A percentile compares a stretch with the other conserved stretches of the same genome.
These are phyloP conservation scores for Kwoniella dejecticola DNA, from an alignment of 768 basidiomycete species.

Conservation along the genomic window DNA sequence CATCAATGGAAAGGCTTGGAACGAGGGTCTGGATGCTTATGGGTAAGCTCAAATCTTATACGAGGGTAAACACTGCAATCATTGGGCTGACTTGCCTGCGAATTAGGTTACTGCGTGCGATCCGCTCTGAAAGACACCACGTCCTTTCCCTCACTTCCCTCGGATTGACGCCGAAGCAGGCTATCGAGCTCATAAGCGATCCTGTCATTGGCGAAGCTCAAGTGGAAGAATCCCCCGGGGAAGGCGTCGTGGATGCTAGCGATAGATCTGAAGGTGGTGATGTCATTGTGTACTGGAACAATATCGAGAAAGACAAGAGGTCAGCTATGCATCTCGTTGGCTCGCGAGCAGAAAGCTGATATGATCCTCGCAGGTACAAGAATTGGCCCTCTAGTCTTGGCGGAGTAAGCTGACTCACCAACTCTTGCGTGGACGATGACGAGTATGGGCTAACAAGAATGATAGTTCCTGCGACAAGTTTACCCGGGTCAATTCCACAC, in stretches of 20 bases:
- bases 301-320: slow-evolving; percentile 77
- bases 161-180: slow-evolving; percentile 67
- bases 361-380: slow-evolving; percentile 55
- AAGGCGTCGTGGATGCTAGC: slow-evolving; percentile 86
- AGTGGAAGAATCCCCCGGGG: slow-evolving; percentile 61
- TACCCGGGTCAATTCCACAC: slow-evolving; percentile 77
- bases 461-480: slow-evolving; percentile 73
- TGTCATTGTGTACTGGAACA: slow-evolving; percentile 84
- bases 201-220: slow-evolving; percentile 63
- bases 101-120: slow-evolving; percentile 66
- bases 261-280: slow-evolving; percentile 77
- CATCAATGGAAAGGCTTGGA: slow-evolving; percentile 74
- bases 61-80: not conserved
- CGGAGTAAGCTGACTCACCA: slow-evolving; percentile 26
- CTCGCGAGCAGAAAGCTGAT: slow-evolving; percentile 1
- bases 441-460: too few species aligned
- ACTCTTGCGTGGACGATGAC: too few species aligned
- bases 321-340: slow-evolving; percentile 4
- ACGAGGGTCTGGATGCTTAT: slow-evolving; percentile 71
- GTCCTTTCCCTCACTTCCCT: slow-evolving; percentile 65
- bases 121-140: slow-evolving; percentile 71
- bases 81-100: not conserved
- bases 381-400: slow-evolving; percentile 30
- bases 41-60: slow-evolving; percentile 56
- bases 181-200: slow-evolving; percentile 73